Percentiles rank a stretch among this genome's conserved stretches.
phyloP scores from a whole-genome alignment of 306 rosid genomes.

The Leucaena leucocephala region DNA sequence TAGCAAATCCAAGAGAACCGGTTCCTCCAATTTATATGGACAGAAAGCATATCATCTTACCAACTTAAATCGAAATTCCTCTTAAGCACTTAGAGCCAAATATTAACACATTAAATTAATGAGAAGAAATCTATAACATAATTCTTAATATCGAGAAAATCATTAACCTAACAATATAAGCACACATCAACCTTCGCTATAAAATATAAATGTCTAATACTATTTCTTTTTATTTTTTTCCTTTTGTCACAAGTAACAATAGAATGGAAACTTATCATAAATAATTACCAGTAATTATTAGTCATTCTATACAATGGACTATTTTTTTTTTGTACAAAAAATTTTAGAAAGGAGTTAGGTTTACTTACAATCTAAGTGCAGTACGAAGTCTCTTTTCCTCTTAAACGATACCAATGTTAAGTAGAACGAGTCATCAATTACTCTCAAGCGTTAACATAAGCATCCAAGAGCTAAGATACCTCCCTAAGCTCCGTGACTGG shows the following conservation, averaged over 20 bases:
- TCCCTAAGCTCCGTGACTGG: too few relatives aligned
- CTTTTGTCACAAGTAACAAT: background rate
- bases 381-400: too few relatives aligned
- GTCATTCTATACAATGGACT: background rate
- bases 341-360: too few relatives aligned
- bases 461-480: too few relatives aligned
- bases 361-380: too few relatives aligned
- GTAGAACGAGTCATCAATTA: too few relatives aligned
- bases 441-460: too few relatives aligned
- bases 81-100: background rate
- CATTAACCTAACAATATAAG: background rate
- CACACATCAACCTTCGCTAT: background rate
- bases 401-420: too few relatives aligned
- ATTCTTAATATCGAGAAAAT: background rate
- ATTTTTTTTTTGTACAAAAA: too few relatives aligned
- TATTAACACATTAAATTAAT: background rate
- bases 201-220: background rate
- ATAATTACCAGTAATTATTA: background rate
- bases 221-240: background rate
- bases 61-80: background rate
- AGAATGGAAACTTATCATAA: background rate
- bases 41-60: too few relatives aligned
- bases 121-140: background rate
- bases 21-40: background rate
- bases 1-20: background rate